phyloP scores from a whole-genome alignment of 2,329 filamentous ascomycete genomes.

The Penicillium sp. region DNA sequence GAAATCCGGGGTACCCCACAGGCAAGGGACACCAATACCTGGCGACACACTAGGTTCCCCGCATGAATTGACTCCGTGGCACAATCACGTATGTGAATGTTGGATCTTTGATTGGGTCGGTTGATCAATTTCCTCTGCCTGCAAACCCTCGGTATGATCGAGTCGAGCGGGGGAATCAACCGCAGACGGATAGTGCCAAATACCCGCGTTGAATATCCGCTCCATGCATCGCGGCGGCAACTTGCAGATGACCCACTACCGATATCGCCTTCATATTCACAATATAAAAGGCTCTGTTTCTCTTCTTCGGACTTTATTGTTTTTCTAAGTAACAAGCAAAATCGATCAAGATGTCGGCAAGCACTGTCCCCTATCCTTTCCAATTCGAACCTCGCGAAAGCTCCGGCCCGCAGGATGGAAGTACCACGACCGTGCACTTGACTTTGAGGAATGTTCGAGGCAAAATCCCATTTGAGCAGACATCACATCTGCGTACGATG shows the following conservation, averaged over 20 bases:
- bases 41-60: too few species aligned
- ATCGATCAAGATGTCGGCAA: conserved; percentile 10
- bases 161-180: background rate
- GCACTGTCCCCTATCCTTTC: conserved; percentile 17
- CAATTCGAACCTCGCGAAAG: conserved; percentile 9
- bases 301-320: too few species aligned
- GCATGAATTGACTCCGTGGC: too few species aligned
- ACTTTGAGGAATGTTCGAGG: conserved; percentile 9
- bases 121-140: background rate
- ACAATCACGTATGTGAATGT: background rate
- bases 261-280: background rate
- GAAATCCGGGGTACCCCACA: too few species aligned
- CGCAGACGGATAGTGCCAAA: conserved; percentile 5
- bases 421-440: conserved; percentile 4
- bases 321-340: background rate
- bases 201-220: conserved; percentile 8
- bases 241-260: background rate
- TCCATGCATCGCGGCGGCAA: background rate
- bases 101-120: background rate
- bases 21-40: too few species aligned
- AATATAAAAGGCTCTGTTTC: background rate
- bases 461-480: conserved; percentile 13
- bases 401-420: conserved; percentile 7
- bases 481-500: conserved; percentile 33
- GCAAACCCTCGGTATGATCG: background rate